Base-by-base conservation (phyloP, 2,329 filamentous ascomycete species). In the Monilinia fructigena region DNA sequence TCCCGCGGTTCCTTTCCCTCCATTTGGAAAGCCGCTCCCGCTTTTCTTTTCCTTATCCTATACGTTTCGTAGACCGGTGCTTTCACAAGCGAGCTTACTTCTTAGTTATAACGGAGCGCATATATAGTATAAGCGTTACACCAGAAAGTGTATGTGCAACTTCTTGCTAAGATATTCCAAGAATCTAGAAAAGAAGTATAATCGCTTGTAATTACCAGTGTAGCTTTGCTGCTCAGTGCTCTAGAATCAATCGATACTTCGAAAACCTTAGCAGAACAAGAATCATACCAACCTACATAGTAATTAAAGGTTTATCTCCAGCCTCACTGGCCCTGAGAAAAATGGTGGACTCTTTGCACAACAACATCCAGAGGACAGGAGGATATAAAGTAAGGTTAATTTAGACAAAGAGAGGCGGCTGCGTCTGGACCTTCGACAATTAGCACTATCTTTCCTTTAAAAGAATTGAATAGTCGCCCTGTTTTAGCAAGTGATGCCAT, bases 401-500 rank as follows among this genome's bases (percentile, higher is more conserved):
- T 35, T 8, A 5, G 5, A 7, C 0, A 7, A 35, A 5, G 31
- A 35, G 7, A 35, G 7, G 31, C 5, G 42, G 55, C 26, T 42
- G 4, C 38, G 16, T 42, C 58, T 23, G 16, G 47, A 28, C 14
- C 28, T 12, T 38, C 3, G 31, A 61, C 20, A 16, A 5, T 52
- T 10, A 8, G 20, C 28, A 16, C n/a, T 8, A 8, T 8, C 8
- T 35, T 20, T 10, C 53, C 14, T 1, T 40, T 14, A 2, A 11
- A 23, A 5, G n/a, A 47, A 52, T 16, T 31, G 53, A n/a, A n/a
- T 55, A 40, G 61, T 56, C 18, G 47, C 26, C 28, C 73, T 28
- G 65, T 69, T 23, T 77, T 74, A 11, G 74, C 74, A 23, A 74
- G 72, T 58, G 75, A 76, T 64, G 72, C 73, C 3, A 72, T 77